These are phyloP conservation scores for Sedum album DNA, from an alignment of 164 flowering plant species.

Conservation along the genomic window DNA sequence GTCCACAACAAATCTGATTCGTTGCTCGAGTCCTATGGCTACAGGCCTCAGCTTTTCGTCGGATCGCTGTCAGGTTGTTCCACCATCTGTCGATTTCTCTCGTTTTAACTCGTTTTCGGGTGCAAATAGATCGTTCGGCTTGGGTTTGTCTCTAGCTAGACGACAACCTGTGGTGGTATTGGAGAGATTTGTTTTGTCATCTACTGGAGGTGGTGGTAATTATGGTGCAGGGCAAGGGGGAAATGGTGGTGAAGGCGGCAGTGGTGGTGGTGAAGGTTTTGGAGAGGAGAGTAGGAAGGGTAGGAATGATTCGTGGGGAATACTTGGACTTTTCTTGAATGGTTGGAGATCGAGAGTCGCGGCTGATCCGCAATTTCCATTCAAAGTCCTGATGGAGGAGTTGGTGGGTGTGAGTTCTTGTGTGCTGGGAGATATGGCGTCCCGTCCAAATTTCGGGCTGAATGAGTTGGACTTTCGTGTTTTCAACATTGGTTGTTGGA, in stretches of 20 bases:
- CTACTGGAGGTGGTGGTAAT: constrained; percentile 8
- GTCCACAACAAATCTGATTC: constrained; percentile 3
- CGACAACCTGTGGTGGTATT: neutral
- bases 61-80: neutral
- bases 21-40: neutral
- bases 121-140: neutral
- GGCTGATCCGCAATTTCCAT: constrained; percentile 94
- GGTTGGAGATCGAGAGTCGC: constrained; percentile 90
- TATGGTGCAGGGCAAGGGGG: constrained; percentile 9
- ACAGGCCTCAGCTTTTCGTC: neutral
- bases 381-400: constrained; percentile 94
- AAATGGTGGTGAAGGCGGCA: constrained; percentile 11
- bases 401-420: constrained; percentile 76
- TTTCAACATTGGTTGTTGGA: constrained; percentile 87
- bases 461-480: constrained; percentile 92
- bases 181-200: neutral
- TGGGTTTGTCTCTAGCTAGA: neutral
- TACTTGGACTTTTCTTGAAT: constrained; percentile 44
- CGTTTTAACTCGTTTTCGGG: neutral
- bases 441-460: constrained; percentile 90
- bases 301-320: constrained; percentile 28
- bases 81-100: neutral
- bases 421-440: constrained; percentile 85
- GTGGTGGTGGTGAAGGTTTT: constrained; percentile 14
- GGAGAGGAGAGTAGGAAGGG: constrained; percentile 14